Percentiles rank a stretch among this genome's conserved stretches.
phyloP scores from a whole-genome alignment of 805 yeast genomes.

The Scheffersomyces lignosus region DNA sequence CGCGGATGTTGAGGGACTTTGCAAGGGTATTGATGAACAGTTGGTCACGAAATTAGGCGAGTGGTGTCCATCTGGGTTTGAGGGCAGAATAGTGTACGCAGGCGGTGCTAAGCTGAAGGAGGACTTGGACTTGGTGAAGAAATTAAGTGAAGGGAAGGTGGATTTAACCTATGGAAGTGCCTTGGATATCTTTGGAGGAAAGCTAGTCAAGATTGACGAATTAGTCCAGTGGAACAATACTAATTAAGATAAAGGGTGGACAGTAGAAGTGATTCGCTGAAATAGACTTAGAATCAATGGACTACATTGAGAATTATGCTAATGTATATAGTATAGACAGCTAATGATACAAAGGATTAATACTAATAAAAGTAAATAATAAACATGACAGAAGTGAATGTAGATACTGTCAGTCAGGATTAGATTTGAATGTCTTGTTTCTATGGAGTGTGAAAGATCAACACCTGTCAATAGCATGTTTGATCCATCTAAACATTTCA shows the following conservation, averaged over 20 bases:
- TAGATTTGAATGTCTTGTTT: background rate
- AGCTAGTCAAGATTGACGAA: slow-evolving; percentile 70
- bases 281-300: no score
- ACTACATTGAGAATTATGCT: slow-evolving; percentile 59
- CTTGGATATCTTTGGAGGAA: slow-evolving; percentile 92
- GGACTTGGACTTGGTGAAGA: slow-evolving; percentile 67
- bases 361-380: background rate
- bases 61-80: slow-evolving; percentile 62
- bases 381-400: background rate
- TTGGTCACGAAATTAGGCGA: slow-evolving; percentile 70
- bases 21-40: slow-evolving; percentile 86
- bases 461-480: no score
- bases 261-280: no score
- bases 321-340: slow-evolving; percentile 1
- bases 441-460: no score
- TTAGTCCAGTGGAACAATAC: slow-evolving; percentile 69
- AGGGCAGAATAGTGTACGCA: slow-evolving; percentile 84
- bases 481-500: no score
- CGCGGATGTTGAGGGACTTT: slow-evolving; percentile 97
- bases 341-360: background rate
- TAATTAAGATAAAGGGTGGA: slow-evolving; percentile 3
- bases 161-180: slow-evolving; percentile 94
- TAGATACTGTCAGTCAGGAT: background rate
- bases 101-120: slow-evolving; percentile 85
- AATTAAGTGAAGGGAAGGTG: slow-evolving; percentile 75